Evolutionary conservation across 139 green algal genomes (phyloP), one percentile per base, ranked within the genome.

Genomic region (Tetratostichococcus sp.): DNA sequence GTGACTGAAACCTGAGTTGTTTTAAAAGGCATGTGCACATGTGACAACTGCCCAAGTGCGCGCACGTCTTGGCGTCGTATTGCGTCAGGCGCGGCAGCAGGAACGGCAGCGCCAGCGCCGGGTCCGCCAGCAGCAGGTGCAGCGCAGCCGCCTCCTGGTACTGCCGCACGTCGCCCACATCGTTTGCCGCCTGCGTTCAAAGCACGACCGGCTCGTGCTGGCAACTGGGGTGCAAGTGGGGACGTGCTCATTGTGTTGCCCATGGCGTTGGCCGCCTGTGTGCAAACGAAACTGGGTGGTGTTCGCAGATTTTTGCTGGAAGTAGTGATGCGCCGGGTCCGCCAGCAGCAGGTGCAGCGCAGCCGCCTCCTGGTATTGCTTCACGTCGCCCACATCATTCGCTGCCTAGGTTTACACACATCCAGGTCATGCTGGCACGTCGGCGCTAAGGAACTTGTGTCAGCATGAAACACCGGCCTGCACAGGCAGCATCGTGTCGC

Each of bases 361-460:
- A 1, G 90, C 77, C 39, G 80, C 76, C 79, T 95, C 90, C 28
- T 89, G 77, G 62, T 93, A 95, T 80, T 94, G 90, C 86, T 87
- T 86, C 43, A 95, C 84, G 17, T 57, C 84, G 8, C 83, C 77
- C 14, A 84, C 75, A 50, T 91, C 68, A 4, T 66, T 69, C 39
- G 33, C 4, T 2, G 5, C 22, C 23, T n/a, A n/a, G 4, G 58
- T 11, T 25, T 25, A 19, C 11, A 66, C 58, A 66, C 19, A 66
- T 25, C 14, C 58, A 11, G 17, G 8, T n/a, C n/a, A n/a, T n/a
- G n/a, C n/a, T 66, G 58, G 22, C 58, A 31, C 25, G 17, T 25
- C n/a, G n/a, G n/a, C n/a, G n/a, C n/a, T n/a, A n/a, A n/a, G n/a
- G n/a, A n/a, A n/a, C n/a, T n/a, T n/a, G n/a, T n/a, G n/a, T 28